Base-by-base conservation (phyloP, 2,329 filamentous ascomycete species). In the Fusarium sp. region DNA sequence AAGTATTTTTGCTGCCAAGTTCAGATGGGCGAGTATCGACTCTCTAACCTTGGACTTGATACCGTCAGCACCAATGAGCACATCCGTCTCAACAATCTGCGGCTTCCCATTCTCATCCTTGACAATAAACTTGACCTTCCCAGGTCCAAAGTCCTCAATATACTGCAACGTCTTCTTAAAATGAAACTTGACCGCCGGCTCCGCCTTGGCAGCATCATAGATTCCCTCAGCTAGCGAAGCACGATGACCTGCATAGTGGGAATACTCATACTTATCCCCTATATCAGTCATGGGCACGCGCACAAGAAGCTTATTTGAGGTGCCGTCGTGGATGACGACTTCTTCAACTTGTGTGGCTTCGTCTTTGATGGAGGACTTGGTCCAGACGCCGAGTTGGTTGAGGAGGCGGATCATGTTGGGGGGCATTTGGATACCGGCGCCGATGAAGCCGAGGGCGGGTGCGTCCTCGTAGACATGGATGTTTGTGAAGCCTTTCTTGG, bases 341-440 rank as follows among this genome's bases (percentile, higher is more conserved):
- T 69, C 63, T 14, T 47, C 42, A 4, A 69, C 63, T 11, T 57
- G 26, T 13, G 66, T 69, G 1, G 63, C 50, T 28, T 68, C 64
- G 9, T 53, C 45, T 9, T 68, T 36, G 3, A 68, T 44, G n/a
- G 28, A 36, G 9, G 66, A 71, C 7, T 22, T n/a, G 7, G n/a
- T 28, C 69, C 69, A 71, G 35, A 71, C 41, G 10, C 68, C 69
- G 14, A 71, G 50, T 18, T 42, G 33, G 20, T 71, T 55, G 7
- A 72, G 63, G 0, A 71, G 42, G 22, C 69, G 69, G 39, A 72
- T 42, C 44, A 72, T 41, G n/a, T 72, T 72, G 26, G 69, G 69
- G 14, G 68, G 58, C 22, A 72, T 64, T 41, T 72, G 69, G 26
- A 72, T 72, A 20, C 69, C 69, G 6, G 69, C 69, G 16, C 69